Conservation (phyloP, 805 yeast genomes). For the Saturnispora saitoi region DNA sequence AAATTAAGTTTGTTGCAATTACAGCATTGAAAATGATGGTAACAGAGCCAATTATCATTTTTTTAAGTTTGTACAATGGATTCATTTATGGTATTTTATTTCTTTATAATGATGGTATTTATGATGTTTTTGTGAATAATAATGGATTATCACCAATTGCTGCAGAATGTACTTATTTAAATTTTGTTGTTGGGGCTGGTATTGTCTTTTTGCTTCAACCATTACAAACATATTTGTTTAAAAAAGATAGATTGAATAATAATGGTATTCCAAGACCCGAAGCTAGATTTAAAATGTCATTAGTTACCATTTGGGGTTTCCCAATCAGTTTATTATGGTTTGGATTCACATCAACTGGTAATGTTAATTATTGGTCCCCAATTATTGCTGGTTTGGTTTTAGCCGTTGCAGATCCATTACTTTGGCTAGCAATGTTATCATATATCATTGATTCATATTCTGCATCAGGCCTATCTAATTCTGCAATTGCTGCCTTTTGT, state of each 20-base stretch:
- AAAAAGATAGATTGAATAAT: slow-evolving; percentile 23
- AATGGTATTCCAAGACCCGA: slow-evolving; percentile 30
- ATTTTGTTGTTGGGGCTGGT: slow-evolving; percentile 29
- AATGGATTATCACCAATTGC: slow-evolving; percentile 26
- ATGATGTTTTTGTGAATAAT: slow-evolving; percentile 28
- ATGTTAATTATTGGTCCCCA: slow-evolving; percentile 29
- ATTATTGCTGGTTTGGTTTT: slow-evolving; percentile 28
- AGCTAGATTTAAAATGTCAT: slow-evolving; percentile 27
- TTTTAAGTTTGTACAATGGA: slow-evolving; percentile 30
- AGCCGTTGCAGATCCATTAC: slow-evolving; percentile 28
- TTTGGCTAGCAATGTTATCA: slow-evolving; percentile 31
- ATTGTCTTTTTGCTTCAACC: slow-evolving; percentile 25
- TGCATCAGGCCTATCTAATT: slow-evolving; percentile 26
- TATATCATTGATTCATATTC: slow-evolving; percentile 30
- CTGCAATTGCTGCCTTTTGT: slow-evolving; percentile 31
- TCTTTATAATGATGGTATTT: slow-evolving; percentile 31
- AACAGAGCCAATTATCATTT: slow-evolving; percentile 30
- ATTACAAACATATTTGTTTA: slow-evolving; percentile 27
- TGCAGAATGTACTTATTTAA: slow-evolving; percentile 29
- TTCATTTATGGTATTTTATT: slow-evolving; percentile 30
- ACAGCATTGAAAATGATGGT: slow-evolving; percentile 29
- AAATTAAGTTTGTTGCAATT: slow-evolving; percentile 23
- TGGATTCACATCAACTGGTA: slow-evolving; percentile 28
- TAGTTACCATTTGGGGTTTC: slow-evolving; percentile 31
- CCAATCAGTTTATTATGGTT: slow-evolving; percentile 30